These are phyloP conservation scores for Escovopsis sp. DNA, from an alignment of 2,329 filamentous ascomycete species.

Conservation along the genomic window DNA sequence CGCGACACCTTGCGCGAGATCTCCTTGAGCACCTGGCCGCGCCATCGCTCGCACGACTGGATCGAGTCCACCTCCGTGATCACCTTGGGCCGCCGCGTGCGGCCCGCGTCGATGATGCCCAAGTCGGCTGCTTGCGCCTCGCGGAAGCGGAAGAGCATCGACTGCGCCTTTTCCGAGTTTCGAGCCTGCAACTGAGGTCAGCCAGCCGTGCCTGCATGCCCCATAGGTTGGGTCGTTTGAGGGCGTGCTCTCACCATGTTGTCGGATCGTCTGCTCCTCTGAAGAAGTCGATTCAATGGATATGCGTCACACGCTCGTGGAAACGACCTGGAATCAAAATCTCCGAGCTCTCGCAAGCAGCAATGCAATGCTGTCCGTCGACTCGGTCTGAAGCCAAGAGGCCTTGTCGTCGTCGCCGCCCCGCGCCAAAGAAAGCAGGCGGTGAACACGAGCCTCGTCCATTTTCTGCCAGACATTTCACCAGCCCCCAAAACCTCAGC, in stretches of 20 bases:
- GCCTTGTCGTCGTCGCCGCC: too few species aligned
- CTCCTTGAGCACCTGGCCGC: slow-evolving; percentile 91
- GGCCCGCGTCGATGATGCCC: slow-evolving; percentile 86
- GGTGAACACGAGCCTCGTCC: too few species aligned
- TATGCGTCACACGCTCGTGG: too few species aligned
- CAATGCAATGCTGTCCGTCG: too few species aligned
- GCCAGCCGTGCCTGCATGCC: neutral
- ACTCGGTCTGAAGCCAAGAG: too few species aligned
- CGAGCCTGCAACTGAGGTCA: slow-evolving; percentile 48
- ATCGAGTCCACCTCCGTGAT: slow-evolving; percentile 80
- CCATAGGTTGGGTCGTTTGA: neutral
- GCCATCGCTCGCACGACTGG: slow-evolving; percentile 90
- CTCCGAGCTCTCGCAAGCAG: too few species aligned
- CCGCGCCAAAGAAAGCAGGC: too few species aligned
- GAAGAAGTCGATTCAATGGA: too few species aligned
- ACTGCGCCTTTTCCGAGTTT: slow-evolving; percentile 97
- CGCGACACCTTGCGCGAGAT: slow-evolving; percentile 92
- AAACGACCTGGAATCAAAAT: too few species aligned
- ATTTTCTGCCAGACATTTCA: too few species aligned
- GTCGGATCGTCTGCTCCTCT: neutral
- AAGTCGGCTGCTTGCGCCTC: slow-evolving; percentile 92
- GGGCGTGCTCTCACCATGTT: slow-evolving; percentile 18
- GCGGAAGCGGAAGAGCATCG: slow-evolving; percentile 99
- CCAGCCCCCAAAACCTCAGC: too few species aligned
- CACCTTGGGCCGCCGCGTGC: slow-evolving; percentile 75